Evolutionary conservation across 495 filamentous ascomycete genomes (phyloP).

Genomic region (Acidiella bohemica): DNA sequence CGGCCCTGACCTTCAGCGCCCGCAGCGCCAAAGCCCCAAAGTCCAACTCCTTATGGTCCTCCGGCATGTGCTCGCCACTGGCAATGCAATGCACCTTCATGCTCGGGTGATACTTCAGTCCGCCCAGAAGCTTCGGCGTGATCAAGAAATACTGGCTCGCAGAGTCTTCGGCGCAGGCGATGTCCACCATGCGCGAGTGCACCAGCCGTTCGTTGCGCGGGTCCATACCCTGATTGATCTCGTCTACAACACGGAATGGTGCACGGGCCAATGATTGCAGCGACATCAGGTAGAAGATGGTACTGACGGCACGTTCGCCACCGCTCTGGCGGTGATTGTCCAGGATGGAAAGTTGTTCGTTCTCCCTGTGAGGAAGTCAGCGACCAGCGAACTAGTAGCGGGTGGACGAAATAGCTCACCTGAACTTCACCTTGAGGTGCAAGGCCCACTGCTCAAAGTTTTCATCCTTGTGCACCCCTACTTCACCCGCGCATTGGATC

Average conservation of each 20-base stretch:
- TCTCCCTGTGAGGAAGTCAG: constrained; percentile 39
- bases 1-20: constrained; percentile 13
- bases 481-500: constrained; percentile 92
- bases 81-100: constrained; percentile 94
- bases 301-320: constrained; percentile 89
- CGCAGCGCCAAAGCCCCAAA: constrained; percentile 34
- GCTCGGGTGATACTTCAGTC: constrained; percentile 67
- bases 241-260: constrained; percentile 98
- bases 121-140: constrained; percentile 87
- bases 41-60: constrained; percentile 39
- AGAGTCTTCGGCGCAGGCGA: constrained; percentile 38
- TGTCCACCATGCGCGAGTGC: constrained; percentile 64
- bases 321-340: constrained; percentile 90
- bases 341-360: constrained; percentile 69
- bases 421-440: constrained; percentile 86
- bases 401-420: constrained; percentile 35
- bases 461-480: constrained; percentile 65
- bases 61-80: constrained; percentile 79
- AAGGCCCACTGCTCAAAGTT: constrained; percentile 87
- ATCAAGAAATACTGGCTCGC: constrained; percentile 81
- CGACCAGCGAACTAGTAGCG: background rate
- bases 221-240: constrained; percentile 99
- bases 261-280: constrained; percentile 85
- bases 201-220: constrained; percentile 96
- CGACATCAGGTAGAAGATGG: constrained; percentile 99